These are phyloP conservation scores for Fusarium begoniae DNA, from an alignment of 2,329 filamentous ascomycete species.

Conservation along the genomic window DNA sequence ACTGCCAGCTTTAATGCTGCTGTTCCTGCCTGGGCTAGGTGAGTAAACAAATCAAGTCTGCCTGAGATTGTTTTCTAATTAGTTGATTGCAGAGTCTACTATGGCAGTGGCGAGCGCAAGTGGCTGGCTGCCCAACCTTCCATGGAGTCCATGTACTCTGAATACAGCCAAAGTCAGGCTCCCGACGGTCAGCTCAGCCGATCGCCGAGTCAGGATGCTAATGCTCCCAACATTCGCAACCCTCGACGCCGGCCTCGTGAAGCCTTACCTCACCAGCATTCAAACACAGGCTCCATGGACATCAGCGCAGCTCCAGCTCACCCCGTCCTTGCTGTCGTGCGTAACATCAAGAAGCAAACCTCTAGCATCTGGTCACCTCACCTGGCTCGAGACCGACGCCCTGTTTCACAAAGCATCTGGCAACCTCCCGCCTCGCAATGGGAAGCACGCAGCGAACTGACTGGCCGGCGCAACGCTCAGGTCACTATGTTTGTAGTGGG, in stretches of 20 bases:
- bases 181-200: constrained; percentile 56
- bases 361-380: constrained; percentile 80
- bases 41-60: constrained; percentile 23
- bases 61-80: background rate
- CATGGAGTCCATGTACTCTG: constrained; percentile 58
- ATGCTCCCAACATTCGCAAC: constrained; percentile 56
- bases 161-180: constrained; percentile 58
- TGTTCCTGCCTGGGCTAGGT: constrained; percentile 66
- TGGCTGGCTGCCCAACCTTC: constrained; percentile 58
- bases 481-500: constrained; percentile 78
- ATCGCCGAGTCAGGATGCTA: constrained; percentile 61
- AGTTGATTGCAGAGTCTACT: constrained; percentile 67
- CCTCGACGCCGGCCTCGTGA: constrained; percentile 57
- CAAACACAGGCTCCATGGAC: constrained; percentile 53
- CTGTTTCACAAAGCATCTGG: constrained; percentile 71
- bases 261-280: constrained; percentile 13
- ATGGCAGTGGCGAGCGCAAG: constrained; percentile 70
- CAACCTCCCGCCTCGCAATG: constrained; percentile 76
- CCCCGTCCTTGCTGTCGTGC: constrained; percentile 41
- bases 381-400: constrained; percentile 69
- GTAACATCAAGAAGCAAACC: constrained; percentile 56
- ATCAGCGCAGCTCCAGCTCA: constrained; percentile 50
- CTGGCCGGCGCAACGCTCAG: constrained; percentile 77
- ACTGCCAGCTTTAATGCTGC: constrained; percentile 58
- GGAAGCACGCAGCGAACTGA: constrained; percentile 65